Conservation (phyloP, 148 eudicot species). For the Rhododendron henanense region DNA sequence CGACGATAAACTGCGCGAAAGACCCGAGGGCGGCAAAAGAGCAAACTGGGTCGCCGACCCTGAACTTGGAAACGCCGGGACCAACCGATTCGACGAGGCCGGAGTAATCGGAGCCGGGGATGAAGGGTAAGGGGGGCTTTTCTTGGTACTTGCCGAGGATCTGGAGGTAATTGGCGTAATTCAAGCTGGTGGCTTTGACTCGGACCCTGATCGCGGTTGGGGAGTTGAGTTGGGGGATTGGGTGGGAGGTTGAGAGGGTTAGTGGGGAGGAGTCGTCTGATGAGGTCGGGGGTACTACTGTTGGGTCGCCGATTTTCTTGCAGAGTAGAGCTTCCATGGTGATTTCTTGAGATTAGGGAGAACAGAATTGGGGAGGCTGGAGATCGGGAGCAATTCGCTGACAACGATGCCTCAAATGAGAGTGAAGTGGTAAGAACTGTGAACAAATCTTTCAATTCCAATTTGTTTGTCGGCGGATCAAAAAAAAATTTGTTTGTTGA, state of each 20-base stretch:
- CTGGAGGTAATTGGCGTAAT: constrained; percentile 84
- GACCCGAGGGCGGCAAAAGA: constrained; percentile 56
- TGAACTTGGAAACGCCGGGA: constrained; percentile 41
- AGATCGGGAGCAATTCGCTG: too few species aligned
- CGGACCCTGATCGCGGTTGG: constrained; percentile 55
- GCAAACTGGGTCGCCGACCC: constrained; percentile 74
- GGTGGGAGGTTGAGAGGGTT: constrained; percentile 33
- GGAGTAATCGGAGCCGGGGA: constrained; percentile 86
- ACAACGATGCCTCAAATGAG: background rate
- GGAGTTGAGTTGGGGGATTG: constrained; percentile 53
- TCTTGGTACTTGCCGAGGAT: constrained; percentile 89
- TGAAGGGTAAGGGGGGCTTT: constrained; percentile 63
- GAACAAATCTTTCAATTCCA: background rate
- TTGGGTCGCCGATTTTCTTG: constrained; percentile 76
- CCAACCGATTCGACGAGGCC: constrained; percentile 67
- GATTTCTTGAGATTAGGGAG: background rate
- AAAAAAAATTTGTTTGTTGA: too few species aligned
- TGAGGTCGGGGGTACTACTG: constrained; percentile 23
- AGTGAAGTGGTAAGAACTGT: too few species aligned
- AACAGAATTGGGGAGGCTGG: background rate
- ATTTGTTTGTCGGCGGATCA: too few species aligned
- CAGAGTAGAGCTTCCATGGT: constrained; percentile 82
- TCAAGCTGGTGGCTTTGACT: constrained; percentile 76
- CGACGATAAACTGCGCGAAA: constrained; percentile 72
- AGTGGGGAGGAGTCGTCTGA: constrained; percentile 36